phyloP scores from a whole-genome alignment of 768 basidiomycete genomes.

The Agrocybe chaxingu region DNA sequence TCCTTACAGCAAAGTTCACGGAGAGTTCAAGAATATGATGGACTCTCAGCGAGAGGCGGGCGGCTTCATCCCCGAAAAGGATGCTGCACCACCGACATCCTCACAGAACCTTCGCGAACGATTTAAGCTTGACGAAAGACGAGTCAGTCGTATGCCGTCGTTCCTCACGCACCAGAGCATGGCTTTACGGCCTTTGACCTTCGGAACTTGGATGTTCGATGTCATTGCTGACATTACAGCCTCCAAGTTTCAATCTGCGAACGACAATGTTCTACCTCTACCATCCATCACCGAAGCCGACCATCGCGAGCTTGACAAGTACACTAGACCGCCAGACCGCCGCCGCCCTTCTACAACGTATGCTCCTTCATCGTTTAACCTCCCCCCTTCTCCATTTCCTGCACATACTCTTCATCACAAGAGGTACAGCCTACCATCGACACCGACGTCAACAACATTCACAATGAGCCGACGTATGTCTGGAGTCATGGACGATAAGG shows the following conservation, averaged over 20 bases:
- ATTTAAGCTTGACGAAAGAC: conserved; percentile 40
- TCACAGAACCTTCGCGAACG: conserved; percentile 46
- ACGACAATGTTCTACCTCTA: too few species aligned
- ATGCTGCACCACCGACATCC: conserved; percentile 29
- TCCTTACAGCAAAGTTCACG: neutral
- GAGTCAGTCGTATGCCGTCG: conserved; percentile 28
- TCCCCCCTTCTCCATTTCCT: conserved; percentile 11
- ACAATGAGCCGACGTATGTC: too few species aligned
- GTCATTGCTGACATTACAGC: conserved; percentile 64
- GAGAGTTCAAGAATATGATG: conserved; percentile 75
- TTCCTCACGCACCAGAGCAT: conserved; percentile 37
- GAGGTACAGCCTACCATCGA: conserved; percentile 63
- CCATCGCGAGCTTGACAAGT: too few species aligned
- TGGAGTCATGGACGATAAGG: neutral
- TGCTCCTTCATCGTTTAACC: conserved; percentile 10
- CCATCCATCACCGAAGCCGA: too few species aligned
- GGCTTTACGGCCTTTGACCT: conserved; percentile 52
- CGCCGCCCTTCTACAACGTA: too few species aligned
- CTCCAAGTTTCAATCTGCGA: neutral
- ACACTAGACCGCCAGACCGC: too few species aligned
- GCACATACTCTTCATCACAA: conserved; percentile 30
- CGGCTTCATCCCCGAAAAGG: conserved; percentile 45
- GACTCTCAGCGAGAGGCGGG: conserved; percentile 50
- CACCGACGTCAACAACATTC: conserved; percentile 34
- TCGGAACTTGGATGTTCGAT: conserved; percentile 84